These are phyloP conservation scores for Forsythia viridissima DNA, from an alignment of 257 asterid genomes.

Conservation along the genomic window DNA sequence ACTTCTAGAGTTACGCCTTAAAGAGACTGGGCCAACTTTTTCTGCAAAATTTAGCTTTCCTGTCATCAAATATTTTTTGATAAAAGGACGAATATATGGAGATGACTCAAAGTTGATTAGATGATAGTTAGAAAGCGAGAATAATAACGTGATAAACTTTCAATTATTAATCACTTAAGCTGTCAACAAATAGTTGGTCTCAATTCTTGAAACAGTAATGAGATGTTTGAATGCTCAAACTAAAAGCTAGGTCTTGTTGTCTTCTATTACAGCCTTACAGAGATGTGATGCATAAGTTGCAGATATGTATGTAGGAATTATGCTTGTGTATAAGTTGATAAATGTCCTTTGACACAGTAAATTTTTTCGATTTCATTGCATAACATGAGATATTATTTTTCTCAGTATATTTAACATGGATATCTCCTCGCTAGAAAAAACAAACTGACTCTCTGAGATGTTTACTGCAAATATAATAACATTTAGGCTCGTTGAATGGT, in stretches of 20 bases:
- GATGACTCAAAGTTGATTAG: background rate
- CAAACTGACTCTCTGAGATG: background rate
- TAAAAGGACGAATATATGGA: constrained; percentile 2
- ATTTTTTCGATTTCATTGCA: background rate
- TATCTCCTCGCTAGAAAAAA: background rate
- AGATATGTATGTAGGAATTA: background rate
- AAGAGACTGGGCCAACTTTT: constrained; percentile 7
- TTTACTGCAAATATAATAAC: constrained; percentile 1
- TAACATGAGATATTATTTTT: background rate
- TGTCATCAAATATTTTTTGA: background rate
- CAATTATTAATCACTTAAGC: background rate
- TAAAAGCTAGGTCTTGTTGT: constrained; percentile 1
- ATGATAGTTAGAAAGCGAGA: background rate
- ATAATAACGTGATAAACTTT: background rate
- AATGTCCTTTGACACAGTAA: background rate
- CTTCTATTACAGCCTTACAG: background rate
- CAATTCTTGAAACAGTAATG: background rate
- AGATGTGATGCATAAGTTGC: constrained; percentile 3
- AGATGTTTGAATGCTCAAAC: background rate
- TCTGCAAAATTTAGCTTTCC: background rate
- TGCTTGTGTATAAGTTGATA: constrained; percentile 3
- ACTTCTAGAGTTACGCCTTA: constrained; percentile 4
- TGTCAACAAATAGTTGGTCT: background rate
- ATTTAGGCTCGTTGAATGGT: background rate
- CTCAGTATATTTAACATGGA: background rate